phyloP scores from a whole-genome alignment of 345 rosid species.

The Eucalyptus victrix region DNA sequence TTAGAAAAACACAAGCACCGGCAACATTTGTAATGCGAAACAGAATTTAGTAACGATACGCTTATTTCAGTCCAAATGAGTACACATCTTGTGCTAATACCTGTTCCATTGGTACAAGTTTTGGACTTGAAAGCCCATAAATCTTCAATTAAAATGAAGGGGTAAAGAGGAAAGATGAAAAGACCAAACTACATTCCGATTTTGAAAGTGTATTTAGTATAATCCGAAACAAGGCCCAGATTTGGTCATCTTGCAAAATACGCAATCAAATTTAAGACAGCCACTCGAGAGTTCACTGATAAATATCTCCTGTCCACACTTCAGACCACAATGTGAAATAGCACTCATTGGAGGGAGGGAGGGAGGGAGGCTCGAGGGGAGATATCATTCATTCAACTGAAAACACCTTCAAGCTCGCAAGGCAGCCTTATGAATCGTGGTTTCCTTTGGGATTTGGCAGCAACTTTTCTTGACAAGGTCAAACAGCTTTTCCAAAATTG shows the following conservation, averaged over 20 bases:
- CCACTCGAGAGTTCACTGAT: background rate
- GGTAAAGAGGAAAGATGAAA: background rate
- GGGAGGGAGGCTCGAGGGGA: background rate
- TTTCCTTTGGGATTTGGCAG: slow-evolving; percentile 85
- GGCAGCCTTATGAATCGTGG: slow-evolving; percentile 75
- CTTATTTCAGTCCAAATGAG: background rate
- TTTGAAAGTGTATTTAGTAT: background rate
- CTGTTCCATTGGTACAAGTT: too few relatives aligned
- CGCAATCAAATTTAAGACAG: background rate
- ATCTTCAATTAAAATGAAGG: too few relatives aligned
- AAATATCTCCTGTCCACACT: background rate
- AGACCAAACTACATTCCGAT: background rate
- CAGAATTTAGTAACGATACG: background rate
- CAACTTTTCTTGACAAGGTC: slow-evolving; percentile 93
- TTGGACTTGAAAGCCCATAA: too few relatives aligned
- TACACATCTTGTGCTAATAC: background rate
- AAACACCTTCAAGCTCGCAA: slow-evolving; percentile 30
- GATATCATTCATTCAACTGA: background rate
- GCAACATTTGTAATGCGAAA: background rate
- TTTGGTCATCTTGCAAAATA: background rate
- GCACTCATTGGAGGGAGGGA: background rate
- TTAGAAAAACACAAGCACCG: background rate
- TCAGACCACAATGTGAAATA: background rate
- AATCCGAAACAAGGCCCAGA: background rate
- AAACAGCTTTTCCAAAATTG: slow-evolving; percentile 80